These are phyloP conservation scores for Citeromyces nyonsensis DNA, from an alignment of 805 yeast species.

Conservation along the genomic window DNA sequence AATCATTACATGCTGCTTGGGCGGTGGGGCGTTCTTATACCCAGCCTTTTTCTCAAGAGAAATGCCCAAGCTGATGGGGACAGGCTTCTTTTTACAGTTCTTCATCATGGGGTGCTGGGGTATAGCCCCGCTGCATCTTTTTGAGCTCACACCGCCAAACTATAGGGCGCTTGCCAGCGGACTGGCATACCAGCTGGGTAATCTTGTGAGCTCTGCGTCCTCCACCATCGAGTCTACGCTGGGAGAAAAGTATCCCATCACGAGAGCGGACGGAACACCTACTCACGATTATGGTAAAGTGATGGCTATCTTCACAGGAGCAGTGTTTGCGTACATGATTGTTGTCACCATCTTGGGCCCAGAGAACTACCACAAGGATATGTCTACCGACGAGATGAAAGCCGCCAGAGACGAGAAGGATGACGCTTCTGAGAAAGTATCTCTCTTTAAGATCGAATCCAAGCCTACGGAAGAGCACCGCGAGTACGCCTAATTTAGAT, in stretches of 20 bases:
- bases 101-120: constrained; percentile 64
- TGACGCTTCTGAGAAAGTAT: too few species aligned
- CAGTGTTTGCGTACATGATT: constrained; percentile 38
- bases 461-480: too few species aligned
- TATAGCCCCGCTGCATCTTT: constrained; percentile 43
- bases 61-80: constrained; percentile 33
- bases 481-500: too few species aligned
- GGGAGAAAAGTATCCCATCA: constrained; percentile 44
- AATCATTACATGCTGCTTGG: constrained; percentile 31
- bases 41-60: constrained; percentile 31
- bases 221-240: constrained; percentile 55
- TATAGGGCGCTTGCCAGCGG: constrained; percentile 51
- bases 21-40: constrained; percentile 46
- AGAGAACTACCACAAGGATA: constrained; percentile 15
- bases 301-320: constrained; percentile 56
- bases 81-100: constrained; percentile 45
- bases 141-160: constrained; percentile 47
- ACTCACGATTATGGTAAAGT: constrained; percentile 49
- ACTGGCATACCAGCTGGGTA: constrained; percentile 53
- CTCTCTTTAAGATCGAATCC: too few species aligned
- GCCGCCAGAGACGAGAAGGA: too few species aligned
- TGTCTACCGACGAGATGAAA: too few species aligned
- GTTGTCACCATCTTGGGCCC: constrained; percentile 39
- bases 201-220: constrained; percentile 51
- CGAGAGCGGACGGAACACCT: constrained; percentile 10